Evolutionary conservation across 768 basidiomycete species (phyloP).

Genomic region (Mycena polygramma): DNA sequence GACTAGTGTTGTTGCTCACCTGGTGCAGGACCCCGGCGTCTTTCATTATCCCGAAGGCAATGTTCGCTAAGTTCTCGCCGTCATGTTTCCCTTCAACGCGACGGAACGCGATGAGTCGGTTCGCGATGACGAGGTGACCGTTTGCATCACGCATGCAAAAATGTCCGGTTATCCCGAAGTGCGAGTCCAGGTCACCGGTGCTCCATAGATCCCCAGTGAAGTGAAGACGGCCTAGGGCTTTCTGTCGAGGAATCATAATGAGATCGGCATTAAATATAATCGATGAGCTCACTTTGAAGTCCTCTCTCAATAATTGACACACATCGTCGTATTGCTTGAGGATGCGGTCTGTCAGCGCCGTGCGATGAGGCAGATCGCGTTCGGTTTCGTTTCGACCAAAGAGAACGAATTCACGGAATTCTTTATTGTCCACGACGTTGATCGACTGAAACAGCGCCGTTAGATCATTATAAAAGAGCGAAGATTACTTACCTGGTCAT

Average conservation of each 20-base stretch:
- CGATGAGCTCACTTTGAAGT: no score
- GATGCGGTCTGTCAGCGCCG: constrained; percentile 45
- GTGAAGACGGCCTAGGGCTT: constrained; percentile 44
- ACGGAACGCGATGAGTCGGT: constrained; percentile 48
- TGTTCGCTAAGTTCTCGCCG: constrained; percentile 44
- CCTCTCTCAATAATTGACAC: no score
- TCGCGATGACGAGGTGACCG: constrained; percentile 40
- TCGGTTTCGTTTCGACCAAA: constrained; percentile 43
- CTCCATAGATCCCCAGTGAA: constrained; percentile 55
- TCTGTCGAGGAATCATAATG: constrained; percentile 32
- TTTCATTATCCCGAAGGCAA: constrained; percentile 37
- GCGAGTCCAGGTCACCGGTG: constrained; percentile 41
- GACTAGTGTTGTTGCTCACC: no score
- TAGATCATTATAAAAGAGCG: background rate
- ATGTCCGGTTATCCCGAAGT: constrained; percentile 51
- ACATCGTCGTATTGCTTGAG: constrained; percentile 34
- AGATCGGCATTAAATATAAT: no score
- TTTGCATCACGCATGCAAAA: constrained; percentile 38
- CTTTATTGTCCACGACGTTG: constrained; percentile 51
- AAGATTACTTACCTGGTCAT: constrained; percentile 49
- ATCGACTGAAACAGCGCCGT: constrained; percentile 45
- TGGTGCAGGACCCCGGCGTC: no score
- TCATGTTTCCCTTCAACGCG: constrained; percentile 47
- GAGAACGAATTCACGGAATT: constrained; percentile 48
- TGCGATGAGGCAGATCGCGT: constrained; percentile 51